phyloP scores from a whole-genome alignment of 2,329 filamentous ascomycete genomes.

The Botrytis paeoniae region DNA sequence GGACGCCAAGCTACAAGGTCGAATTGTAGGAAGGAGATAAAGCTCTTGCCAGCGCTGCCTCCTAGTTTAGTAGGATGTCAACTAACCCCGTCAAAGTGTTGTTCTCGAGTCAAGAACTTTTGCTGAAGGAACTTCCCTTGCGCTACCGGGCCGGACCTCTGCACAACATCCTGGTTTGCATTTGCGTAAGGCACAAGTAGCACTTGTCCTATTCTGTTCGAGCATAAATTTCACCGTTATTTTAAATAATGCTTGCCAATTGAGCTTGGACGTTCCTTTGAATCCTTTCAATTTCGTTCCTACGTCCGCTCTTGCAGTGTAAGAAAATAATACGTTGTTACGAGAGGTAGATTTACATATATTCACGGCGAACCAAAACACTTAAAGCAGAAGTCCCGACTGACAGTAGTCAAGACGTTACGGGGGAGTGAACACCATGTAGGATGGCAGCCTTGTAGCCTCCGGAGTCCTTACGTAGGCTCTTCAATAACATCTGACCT shows the following conservation, averaged over 20 bases:
- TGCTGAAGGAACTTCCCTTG: not conserved
- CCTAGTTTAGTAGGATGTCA: not conserved
- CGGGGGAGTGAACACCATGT: not conserved
- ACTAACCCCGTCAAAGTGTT: not conserved
- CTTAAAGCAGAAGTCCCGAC: not conserved
- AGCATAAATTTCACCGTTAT: not conserved
- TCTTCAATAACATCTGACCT: not conserved
- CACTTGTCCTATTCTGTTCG: not conserved
- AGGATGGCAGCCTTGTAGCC: not conserved
- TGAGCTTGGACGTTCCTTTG: not conserved
- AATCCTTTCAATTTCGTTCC: not conserved
- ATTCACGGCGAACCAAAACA: not conserved
- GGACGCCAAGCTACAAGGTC: not conserved
- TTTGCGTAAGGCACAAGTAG: not conserved
- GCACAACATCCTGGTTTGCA: not conserved
- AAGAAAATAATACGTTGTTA: not conserved
- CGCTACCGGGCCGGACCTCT: not conserved
- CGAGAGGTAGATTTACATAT: not conserved
- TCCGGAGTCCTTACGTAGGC: not conserved
- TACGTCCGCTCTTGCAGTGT: not conserved
- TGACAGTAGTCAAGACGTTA: not conserved
- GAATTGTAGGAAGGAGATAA: not conserved
- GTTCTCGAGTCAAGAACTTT: not conserved
- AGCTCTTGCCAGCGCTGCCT: not conserved
- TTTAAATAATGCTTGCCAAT: not conserved